Evolutionary conservation across 495 filamentous ascomycete genomes (phyloP).

Genomic region (Penicillium pancosmium): DNA sequence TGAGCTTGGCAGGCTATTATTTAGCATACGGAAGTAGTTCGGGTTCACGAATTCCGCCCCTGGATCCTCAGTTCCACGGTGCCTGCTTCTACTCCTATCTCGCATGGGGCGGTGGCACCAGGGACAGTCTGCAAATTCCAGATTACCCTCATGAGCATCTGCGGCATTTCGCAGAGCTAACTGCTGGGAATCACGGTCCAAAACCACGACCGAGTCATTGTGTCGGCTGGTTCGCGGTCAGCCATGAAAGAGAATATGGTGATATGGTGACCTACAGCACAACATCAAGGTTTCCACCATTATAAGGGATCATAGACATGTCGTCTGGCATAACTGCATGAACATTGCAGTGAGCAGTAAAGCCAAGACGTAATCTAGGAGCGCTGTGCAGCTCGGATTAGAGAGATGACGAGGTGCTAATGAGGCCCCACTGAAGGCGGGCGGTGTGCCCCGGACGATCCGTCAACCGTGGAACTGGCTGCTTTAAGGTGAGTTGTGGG

Average conservation of each 20-base stretch:
- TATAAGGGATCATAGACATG: conserved; percentile 53
- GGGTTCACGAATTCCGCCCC: conserved; percentile 79
- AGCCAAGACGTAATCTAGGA: not conserved
- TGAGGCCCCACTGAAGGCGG: conserved; percentile 5
- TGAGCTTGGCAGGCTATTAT: conserved; percentile 59
- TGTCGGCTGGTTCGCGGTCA: conserved; percentile 66
- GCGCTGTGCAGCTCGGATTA: not conserved
- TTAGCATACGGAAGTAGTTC: conserved; percentile 92
- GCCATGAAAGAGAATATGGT: not conserved
- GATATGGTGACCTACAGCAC: conserved; percentile 46
- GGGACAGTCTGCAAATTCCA: conserved; percentile 72
- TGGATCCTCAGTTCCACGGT: conserved; percentile 33
- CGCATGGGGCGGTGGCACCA: conserved; percentile 83
- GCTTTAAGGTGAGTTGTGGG: no score
- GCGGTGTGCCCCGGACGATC: conserved; percentile 17
- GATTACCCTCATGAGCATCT: conserved; percentile 36
- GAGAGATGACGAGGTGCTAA: conserved; percentile 13
- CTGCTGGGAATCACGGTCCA: conserved; percentile 81
- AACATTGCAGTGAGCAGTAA: conserved; percentile 11
- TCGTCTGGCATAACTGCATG: conserved; percentile 37
- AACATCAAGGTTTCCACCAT: conserved; percentile 49
- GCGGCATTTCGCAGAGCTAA: conserved; percentile 74
- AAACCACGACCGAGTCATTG: conserved; percentile 87
- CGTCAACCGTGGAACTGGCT: no score
- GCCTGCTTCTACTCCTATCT: conserved; percentile 43